These are phyloP conservation scores for Vachellia pachyceras DNA, from an alignment of 306 rosid species.

Conservation along the genomic window DNA sequence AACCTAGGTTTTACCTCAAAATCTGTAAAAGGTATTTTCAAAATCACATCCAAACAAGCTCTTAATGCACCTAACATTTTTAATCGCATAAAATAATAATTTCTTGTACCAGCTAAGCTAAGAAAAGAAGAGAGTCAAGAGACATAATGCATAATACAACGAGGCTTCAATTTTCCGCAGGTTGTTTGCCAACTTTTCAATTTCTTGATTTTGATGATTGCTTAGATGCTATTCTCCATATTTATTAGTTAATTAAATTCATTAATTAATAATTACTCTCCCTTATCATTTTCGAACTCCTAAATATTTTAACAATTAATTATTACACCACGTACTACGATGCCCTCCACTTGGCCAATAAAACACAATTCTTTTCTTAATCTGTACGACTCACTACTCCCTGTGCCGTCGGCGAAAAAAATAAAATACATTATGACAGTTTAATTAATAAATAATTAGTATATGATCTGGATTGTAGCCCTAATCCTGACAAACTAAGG, in stretches of 20 bases:
- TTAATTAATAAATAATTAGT: background rate
- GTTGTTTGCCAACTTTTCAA: slow-evolving; percentile 1
- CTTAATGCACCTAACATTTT: background rate
- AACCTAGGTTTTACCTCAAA: too few species aligned
- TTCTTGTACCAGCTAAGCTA: background rate
- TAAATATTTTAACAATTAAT: slow-evolving; percentile 1
- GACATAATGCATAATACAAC: background rate
- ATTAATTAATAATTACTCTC: background rate
- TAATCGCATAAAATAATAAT: background rate
- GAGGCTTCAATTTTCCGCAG: slow-evolving; percentile 6
- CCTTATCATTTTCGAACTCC: background rate
- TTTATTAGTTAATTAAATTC: background rate
- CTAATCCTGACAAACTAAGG: background rate
- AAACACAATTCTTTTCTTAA: background rate
- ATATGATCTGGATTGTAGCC: slow-evolving; percentile 12
- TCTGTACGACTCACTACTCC: background rate
- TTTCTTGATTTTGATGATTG: background rate
- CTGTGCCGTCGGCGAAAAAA: background rate
- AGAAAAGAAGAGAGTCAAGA: slow-evolving; percentile 9
- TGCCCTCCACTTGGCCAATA: background rate
- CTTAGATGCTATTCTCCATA: background rate
- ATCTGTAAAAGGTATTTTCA: too few species aligned
- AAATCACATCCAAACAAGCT: too few species aligned
- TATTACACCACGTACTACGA: background rate
- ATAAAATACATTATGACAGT: background rate